Conservation (phyloP, 1,284 basidiomycete genomes). For the Lentinula novae-zelandiae region DNA sequence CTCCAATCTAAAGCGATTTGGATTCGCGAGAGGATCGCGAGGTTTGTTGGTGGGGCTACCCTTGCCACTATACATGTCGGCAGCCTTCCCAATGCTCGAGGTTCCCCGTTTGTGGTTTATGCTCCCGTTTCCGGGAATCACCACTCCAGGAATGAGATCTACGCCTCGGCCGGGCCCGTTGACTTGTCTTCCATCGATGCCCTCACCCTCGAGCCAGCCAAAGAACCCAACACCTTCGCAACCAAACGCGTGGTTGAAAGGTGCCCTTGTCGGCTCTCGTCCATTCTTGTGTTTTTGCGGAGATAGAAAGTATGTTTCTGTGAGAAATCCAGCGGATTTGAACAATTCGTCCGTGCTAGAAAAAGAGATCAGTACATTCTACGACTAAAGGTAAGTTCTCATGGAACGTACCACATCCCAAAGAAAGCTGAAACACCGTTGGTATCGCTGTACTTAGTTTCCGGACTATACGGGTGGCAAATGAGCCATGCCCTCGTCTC, state of each 20-base stretch:
- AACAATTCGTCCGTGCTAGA: conserved; percentile 66
- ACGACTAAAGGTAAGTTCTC: not conserved
- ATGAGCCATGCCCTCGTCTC: not conserved
- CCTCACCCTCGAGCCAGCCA: conserved; percentile 52
- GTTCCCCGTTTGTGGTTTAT: conserved; percentile 8
- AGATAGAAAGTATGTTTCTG: conserved; percentile 49
- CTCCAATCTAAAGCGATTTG: conserved; percentile 45
- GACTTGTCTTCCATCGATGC: conserved; percentile 13
- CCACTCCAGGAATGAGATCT: conserved; percentile 6
- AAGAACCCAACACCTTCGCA: conserved; percentile 42
- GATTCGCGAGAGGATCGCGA: conserved; percentile 23
- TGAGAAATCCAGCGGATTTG: conserved; percentile 67
- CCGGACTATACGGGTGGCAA: conserved; percentile 33
- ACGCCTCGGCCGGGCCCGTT: conserved; percentile 10
- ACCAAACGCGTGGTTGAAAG: conserved; percentile 54
- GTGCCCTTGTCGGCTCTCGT: conserved; percentile 38
- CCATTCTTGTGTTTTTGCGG: conserved; percentile 23
- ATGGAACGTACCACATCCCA: conserved; percentile 50
- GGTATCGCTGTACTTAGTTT: conserved; percentile 56
- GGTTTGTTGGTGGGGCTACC: not conserved
- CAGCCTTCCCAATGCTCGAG: conserved; percentile 3
- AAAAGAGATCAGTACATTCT: not conserved
- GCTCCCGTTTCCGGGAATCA: not conserved
- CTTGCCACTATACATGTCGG: conserved; percentile 3
- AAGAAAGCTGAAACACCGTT: conserved; percentile 66